Percentiles rank a stretch among this genome's conserved stretches.
phyloP scores from a whole-genome alignment of 208 protist species.

The Hexamita inflata region DNA sequence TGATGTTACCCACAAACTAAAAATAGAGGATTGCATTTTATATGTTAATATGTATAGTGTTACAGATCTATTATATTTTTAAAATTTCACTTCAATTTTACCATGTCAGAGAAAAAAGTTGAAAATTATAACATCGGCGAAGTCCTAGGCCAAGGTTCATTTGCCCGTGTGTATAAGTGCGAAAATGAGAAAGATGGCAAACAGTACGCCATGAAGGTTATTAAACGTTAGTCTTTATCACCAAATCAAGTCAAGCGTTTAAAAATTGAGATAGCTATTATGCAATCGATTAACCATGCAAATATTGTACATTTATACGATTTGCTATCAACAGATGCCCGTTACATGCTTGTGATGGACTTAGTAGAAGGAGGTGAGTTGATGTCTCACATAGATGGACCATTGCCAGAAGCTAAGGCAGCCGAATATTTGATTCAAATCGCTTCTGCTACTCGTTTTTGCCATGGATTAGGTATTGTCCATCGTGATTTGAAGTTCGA shows the following conservation, averaged over 20 bases:
- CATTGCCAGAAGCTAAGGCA: not conserved
- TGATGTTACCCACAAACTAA: too few species aligned
- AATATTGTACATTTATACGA: conserved; percentile 16
- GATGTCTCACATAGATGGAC: not conserved
- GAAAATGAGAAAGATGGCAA: not conserved
- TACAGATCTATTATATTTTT: too few species aligned
- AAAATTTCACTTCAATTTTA: too few species aligned
- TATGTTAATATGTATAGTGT: too few species aligned
- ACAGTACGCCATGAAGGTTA: conserved; percentile 20
- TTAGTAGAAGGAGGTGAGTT: conserved; percentile 1
- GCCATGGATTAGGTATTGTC: not conserved
- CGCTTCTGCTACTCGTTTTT: not conserved
- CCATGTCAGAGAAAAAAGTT: too few species aligned
- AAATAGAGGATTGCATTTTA: too few species aligned
- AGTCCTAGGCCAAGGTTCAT: conserved; percentile 5
- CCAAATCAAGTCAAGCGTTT: not conserved
- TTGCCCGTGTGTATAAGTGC: conserved; percentile 10
- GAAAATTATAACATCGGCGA: conserved; percentile 31
- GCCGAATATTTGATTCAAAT: conserved; percentile 18
- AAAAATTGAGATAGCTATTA: conserved; percentile 15
- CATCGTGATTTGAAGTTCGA: conserved; percentile 25
- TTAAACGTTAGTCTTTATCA: not conserved
- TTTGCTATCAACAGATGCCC: not conserved
- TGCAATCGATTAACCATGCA: not conserved
- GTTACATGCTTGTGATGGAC: conserved; percentile 14